Evolutionary conservation across 2,329 filamentous ascomycete species (phyloP).

Genomic region (Aspergillus aculeatus): DNA sequence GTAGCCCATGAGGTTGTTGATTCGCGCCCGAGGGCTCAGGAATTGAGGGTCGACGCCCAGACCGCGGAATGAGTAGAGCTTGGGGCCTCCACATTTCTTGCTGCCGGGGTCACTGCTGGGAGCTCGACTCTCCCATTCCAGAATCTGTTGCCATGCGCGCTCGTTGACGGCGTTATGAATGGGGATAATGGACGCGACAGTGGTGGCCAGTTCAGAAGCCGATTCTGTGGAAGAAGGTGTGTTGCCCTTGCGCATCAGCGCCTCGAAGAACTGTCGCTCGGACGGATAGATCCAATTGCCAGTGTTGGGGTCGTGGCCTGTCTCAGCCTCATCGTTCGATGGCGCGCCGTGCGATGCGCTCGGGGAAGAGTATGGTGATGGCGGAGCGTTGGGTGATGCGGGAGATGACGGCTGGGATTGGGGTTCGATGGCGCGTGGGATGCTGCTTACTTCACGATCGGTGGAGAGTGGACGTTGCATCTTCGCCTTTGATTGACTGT

Average conservation of each 20-base stretch:
- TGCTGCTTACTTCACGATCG: slow-evolving; percentile 74
- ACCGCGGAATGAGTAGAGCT: slow-evolving; percentile 79
- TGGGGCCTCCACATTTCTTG: slow-evolving; percentile 72
- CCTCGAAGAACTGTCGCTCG: slow-evolving; percentile 96
- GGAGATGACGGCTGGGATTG: slow-evolving; percentile 19
- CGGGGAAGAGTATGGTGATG: slow-evolving; percentile 33
- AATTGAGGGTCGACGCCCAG: slow-evolving; percentile 48
- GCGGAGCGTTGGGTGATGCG: slow-evolving; percentile 22
- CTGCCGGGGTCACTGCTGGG: slow-evolving; percentile 54
- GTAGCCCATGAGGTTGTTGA: slow-evolving; percentile 86
- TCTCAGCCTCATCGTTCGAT: slow-evolving; percentile 77
- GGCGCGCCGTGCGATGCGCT: slow-evolving; percentile 42
- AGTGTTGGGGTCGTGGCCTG: slow-evolving; percentile 63
- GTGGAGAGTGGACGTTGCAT: slow-evolving; percentile 55
- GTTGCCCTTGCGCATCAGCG: slow-evolving; percentile 89
- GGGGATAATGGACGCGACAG: slow-evolving; percentile 90
- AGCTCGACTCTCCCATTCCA: slow-evolving; percentile 78
- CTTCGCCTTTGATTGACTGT: slow-evolving; percentile 28
- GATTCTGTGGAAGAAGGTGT: slow-evolving; percentile 54
- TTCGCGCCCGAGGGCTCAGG: slow-evolving; percentile 77
- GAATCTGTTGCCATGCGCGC: slow-evolving; percentile 89
- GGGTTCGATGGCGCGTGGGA: slow-evolving; percentile 61
- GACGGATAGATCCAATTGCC: slow-evolving; percentile 98
- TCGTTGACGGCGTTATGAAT: slow-evolving; percentile 99
- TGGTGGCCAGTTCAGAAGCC: slow-evolving; percentile 53